Evolutionary conservation across 345 rosid species (phyloP).

Genomic region (Moringa oleifera): DNA sequence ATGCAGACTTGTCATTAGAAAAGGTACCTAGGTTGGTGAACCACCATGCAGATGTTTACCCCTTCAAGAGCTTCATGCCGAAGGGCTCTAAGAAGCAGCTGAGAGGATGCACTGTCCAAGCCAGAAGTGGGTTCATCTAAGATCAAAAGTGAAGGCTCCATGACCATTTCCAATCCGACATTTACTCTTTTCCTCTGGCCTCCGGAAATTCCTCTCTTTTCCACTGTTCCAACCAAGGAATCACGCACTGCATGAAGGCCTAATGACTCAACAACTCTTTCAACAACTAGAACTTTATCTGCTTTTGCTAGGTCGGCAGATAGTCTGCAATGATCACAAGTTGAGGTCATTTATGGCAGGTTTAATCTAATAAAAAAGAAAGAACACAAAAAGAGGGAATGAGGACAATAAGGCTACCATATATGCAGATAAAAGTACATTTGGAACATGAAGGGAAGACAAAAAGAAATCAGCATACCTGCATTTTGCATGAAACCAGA

Average conservation of each 20-base stretch:
- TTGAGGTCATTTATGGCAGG: neutral
- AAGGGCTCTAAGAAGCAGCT: slow-evolving; percentile 82
- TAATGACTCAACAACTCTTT: slow-evolving; percentile 81
- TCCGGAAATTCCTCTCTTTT: slow-evolving; percentile 94
- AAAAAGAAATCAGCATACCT: slow-evolving; percentile 40
- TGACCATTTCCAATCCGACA: slow-evolving; percentile 94
- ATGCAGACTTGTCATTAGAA: neutral
- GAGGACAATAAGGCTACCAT: neutral
- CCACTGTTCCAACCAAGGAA: slow-evolving; percentile 90
- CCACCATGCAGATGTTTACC: slow-evolving; percentile 89
- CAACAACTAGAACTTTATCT: slow-evolving; percentile 84
- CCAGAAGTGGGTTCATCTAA: slow-evolving; percentile 98
- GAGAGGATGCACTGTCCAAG: slow-evolving; percentile 96
- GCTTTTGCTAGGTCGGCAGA: slow-evolving; percentile 54
- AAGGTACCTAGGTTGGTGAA: slow-evolving; percentile 90
- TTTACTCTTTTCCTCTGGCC: slow-evolving; percentile 96
- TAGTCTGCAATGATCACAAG: slow-evolving; percentile 38
- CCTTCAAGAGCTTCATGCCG: slow-evolving; percentile 90
- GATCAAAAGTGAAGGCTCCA: slow-evolving; percentile 93
- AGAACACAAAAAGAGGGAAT: neutral
- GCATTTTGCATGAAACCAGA: slow-evolving; percentile 94
- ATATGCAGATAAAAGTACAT: neutral
- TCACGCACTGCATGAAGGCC: slow-evolving; percentile 80
- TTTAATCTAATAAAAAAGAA: neutral
- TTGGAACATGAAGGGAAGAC: slow-evolving; percentile 1